These are phyloP conservation scores for Nakazawaea populi DNA, from an alignment of 805 yeast genomes.

Conservation along the genomic window DNA sequence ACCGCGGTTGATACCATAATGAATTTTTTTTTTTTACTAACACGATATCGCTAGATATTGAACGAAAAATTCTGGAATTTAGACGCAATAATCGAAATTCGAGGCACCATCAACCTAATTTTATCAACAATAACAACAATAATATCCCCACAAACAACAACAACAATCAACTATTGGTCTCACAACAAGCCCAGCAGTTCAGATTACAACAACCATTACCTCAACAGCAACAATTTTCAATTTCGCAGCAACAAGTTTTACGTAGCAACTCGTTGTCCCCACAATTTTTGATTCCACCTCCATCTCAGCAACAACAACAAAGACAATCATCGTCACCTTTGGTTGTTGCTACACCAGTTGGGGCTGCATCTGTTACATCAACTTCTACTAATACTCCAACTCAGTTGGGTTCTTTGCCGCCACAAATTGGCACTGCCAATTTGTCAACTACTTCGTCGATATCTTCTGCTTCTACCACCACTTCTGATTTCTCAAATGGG, in stretches of 20 bases:
- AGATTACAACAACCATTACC: conserved; percentile 8
- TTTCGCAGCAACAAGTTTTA: conserved; percentile 1
- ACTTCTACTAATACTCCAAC: not conserved
- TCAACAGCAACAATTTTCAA: conserved; percentile 2
- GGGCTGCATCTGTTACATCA: not conserved
- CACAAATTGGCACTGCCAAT: not conserved
- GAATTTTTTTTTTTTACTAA: not conserved
- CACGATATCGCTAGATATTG: conserved; percentile 1
- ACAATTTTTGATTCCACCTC: conserved; percentile 5
- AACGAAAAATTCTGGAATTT: conserved; percentile 6
- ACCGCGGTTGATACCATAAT: no score
- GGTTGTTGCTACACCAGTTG: not conserved
- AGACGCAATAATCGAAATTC: not conserved
- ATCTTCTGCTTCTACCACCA: conserved; percentile 5
- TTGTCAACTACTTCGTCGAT: conserved; percentile 8
- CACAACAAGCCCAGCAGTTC: not conserved
- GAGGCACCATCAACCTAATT: not conserved
- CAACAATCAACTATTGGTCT: not conserved
- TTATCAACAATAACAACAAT: conserved; percentile 1
- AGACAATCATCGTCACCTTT: not conserved
- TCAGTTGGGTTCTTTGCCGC: not conserved
- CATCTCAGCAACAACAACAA: not conserved
- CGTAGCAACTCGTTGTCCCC: conserved; percentile 8
- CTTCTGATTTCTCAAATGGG: not conserved
- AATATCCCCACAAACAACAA: conserved; percentile 5